These are phyloP conservation scores for Endothia cerciana DNA, from an alignment of 2,329 filamentous ascomycete species.

Conservation along the genomic window DNA sequence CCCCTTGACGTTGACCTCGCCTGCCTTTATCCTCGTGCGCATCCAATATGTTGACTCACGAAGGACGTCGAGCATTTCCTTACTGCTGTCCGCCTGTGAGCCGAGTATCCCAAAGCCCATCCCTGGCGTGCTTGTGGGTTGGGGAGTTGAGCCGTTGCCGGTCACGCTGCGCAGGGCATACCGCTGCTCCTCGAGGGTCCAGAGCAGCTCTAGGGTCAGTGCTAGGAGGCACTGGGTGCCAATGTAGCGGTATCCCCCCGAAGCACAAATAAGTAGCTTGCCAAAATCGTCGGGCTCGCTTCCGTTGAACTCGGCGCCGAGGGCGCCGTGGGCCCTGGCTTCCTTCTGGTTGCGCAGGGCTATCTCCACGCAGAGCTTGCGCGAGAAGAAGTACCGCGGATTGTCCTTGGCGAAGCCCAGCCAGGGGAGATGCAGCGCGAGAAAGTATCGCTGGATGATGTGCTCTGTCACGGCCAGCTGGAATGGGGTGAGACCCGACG, in stretches of 20 bases:
- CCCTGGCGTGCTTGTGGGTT: constrained; percentile 3
- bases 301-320: constrained; percentile 46
- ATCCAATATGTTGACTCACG: constrained; percentile 46
- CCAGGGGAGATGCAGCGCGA: constrained; percentile 59
- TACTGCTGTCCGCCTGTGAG: constrained; percentile 39
- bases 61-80: constrained; percentile 48
- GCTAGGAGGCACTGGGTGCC: constrained; percentile 46
- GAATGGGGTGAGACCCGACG: constrained; percentile 45
- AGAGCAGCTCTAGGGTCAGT: constrained; percentile 51
- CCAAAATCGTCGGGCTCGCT: constrained; percentile 39
- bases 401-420: constrained; percentile 50
- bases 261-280: constrained; percentile 44
- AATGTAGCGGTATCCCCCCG: constrained; percentile 48
- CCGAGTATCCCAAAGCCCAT: constrained; percentile 21
- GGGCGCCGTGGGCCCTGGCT: constrained; percentile 38
- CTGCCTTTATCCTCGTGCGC: constrained; percentile 46
- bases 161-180: constrained; percentile 35
- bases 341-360: constrained; percentile 38
- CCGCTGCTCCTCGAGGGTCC: constrained; percentile 48
- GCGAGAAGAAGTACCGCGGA: constrained; percentile 54
- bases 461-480: constrained; percentile 49
- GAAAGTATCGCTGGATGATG: constrained; percentile 51
- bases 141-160: neutral
- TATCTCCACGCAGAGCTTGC: constrained; percentile 44
- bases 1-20: constrained; percentile 60